Evolutionary conservation across 2,329 filamentous ascomycete genomes (phyloP), one percentile per base, ranked within the genome.

Genomic region (Alternaria consortialis): DNA sequence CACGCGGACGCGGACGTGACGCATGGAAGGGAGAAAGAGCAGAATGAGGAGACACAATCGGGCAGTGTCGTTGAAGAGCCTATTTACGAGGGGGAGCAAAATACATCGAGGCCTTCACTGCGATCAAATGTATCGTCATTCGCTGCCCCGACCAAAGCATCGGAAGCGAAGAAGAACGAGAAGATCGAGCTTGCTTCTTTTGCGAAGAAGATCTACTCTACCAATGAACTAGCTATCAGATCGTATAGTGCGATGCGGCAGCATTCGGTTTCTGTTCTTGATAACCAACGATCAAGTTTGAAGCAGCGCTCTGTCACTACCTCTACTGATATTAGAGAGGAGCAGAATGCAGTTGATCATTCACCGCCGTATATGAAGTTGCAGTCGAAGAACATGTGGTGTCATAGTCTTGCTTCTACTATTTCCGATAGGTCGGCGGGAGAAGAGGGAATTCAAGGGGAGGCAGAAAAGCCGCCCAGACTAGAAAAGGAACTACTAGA

Each of bases 161-260:
- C 53, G 0, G 39, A 46, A 23, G 61, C 61, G 15, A 63, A 57
- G 39, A 53, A 61, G 37, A 54, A 54, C 4, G 58, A 61, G 6
- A 61, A 58, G 15, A 17, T 61, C 20, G 58, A 57, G 32, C 23
- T 55, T 47, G n/a, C 42, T 15, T 25, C 17, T 7, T 27, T 17
- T 2, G n/a, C 34, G 9, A 56, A 39, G 25, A 53, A 32, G 15
- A n/a, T 2, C 1, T 25, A 17, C 2, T 47, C 31, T n/a, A n/a
- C 5, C 7, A 59, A n/a, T 2, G 43, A 20, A 4, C 17, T 17
- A 15, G 11, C 47, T 29, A 29, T 4, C 9, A 8, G 27, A 9
- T 2, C 37, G 2, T 12, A 17, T 25, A 29, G 5, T 34, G 13
- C 17, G 12, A 44, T 25, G 17, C 37, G n/a, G n/a, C 27, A 12